phyloP scores from a whole-genome alignment of 352 stramenopile genomes.

The Phytophthora niederhauseri region DNA sequence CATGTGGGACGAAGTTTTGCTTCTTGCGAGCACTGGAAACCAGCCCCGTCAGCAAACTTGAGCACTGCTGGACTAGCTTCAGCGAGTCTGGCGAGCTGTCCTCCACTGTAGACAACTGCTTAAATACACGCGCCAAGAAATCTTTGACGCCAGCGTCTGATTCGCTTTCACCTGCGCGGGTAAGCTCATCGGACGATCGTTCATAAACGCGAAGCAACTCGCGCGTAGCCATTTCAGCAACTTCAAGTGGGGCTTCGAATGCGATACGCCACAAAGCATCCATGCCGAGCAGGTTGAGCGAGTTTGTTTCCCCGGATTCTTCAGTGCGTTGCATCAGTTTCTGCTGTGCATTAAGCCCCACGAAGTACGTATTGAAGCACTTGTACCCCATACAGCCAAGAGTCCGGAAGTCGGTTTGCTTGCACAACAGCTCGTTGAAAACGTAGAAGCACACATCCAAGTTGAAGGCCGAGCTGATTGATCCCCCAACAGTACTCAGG shows the following conservation, averaged over 20 bases:
- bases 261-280: slow-evolving; percentile 87
- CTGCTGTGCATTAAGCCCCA: slow-evolving; percentile 70
- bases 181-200: slow-evolving; percentile 47
- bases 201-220: slow-evolving; percentile 87
- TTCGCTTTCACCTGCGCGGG: slow-evolving; percentile 12
- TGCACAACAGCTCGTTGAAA: slow-evolving; percentile 84
- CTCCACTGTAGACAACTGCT: slow-evolving; percentile 59
- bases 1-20: slow-evolving; percentile 64
- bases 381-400: slow-evolving; percentile 82
- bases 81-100: slow-evolving; percentile 58
- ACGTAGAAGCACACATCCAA: slow-evolving; percentile 81
- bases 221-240: slow-evolving; percentile 77
- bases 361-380: slow-evolving; percentile 90
- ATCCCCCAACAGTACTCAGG: slow-evolving; percentile 29
- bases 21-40: slow-evolving; percentile 60
- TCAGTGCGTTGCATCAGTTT: slow-evolving; percentile 40
- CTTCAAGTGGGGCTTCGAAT: slow-evolving; percentile 78
- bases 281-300: slow-evolving; percentile 64
- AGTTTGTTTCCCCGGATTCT: slow-evolving; percentile 22
- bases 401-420: slow-evolving; percentile 76
- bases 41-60: slow-evolving; percentile 72
- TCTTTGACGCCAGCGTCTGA: slow-evolving; percentile 62
- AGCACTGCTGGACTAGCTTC: slow-evolving; percentile 80
- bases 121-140: slow-evolving; percentile 84
- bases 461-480: slow-evolving; percentile 79